Evolutionary conservation across 352 stramenopile species (phyloP), one percentile per base, ranked within the genome.

Genomic region (Thalassiosira livingstoniorum): DNA sequence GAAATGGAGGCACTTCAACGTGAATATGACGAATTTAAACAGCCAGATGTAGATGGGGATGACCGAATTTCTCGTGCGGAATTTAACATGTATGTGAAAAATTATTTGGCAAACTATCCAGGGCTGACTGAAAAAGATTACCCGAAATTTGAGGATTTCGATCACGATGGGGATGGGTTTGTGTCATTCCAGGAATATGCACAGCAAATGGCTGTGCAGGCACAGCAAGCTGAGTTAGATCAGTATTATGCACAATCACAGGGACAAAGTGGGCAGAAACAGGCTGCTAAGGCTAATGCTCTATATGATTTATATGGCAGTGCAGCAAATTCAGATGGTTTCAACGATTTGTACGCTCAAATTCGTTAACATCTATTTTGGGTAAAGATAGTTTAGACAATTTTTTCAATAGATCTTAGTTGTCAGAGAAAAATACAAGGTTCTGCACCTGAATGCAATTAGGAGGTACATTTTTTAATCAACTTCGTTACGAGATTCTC

Each of bases 11-110:
- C 80, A 10, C 70, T 95, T 58, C 89, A 93, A 76, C 62, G 89
- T 42, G 91, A 94, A 86, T 95, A 95, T 72, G 91, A 95, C 67
- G 91, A 95, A 78, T 95, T 95, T 71, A 94, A 95, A 78, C 91
- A 95, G 60, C 90, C 91, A 35, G 91, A 95, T 82, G 78, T 94
- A 65, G 91, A 95, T 79, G 88, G 89, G 2, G 89, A 94, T 67
- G 87, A 95, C 72, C 60, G 87, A 43, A 95, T 95, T 63, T 87
- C 68, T 39, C 76, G 89, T 45, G 80, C 87, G 10, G 91, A 95
- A 75, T 95, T 95, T 65, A 92, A 93, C 55, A 88, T 92, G 76
- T 95, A 95, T 75, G 89, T 95, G 0, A 90, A 91, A 64, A 88
- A 94, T 77, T 95, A 95, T 76, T 80, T 95, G 43, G 77, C 76